These are phyloP conservation scores for Arabidopsis suecica DNA, from an alignment of 345 rosid genomes.

Conservation along the genomic window DNA sequence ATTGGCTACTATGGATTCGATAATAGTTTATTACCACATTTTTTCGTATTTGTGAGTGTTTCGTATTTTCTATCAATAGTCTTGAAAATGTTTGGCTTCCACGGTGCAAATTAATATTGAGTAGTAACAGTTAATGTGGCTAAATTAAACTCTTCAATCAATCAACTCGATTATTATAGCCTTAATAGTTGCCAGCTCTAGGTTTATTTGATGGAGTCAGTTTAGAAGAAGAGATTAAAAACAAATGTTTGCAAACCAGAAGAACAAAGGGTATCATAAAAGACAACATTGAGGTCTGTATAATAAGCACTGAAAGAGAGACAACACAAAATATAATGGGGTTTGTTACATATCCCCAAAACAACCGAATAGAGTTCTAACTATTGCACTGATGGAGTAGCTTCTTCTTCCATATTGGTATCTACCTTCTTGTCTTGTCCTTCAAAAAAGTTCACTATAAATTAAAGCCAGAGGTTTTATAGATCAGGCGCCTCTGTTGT, in stretches of 20 bases:
- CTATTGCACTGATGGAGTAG: slow-evolving; percentile 27
- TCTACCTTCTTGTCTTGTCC: slow-evolving; percentile 26
- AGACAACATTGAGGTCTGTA: background rate
- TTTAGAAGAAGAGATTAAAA: background rate
- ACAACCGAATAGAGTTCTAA: background rate
- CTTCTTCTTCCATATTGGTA: slow-evolving; percentile 30
- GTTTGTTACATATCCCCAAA: background rate
- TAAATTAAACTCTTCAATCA: background rate
- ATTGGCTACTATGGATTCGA: too few species aligned
- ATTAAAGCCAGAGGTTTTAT: slow-evolving; percentile 4
- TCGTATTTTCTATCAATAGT: too few species aligned
- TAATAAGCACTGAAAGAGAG: background rate
- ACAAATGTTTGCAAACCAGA: background rate
- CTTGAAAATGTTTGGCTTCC: background rate
- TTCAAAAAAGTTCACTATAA: slow-evolving; percentile 31
- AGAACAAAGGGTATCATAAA: slow-evolving; percentile 8
- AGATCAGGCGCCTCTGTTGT: slow-evolving; percentile 1
- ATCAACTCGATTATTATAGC: background rate
- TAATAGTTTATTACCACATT: too few species aligned
- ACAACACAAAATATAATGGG: background rate
- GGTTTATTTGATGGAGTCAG: background rate
- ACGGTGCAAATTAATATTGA: background rate
- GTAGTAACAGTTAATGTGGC: too few species aligned
- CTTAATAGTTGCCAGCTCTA: background rate
- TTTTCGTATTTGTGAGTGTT: too few species aligned